phyloP scores from a whole-genome alignment of 768 basidiomycete genomes.

The Hericium alpestre region DNA sequence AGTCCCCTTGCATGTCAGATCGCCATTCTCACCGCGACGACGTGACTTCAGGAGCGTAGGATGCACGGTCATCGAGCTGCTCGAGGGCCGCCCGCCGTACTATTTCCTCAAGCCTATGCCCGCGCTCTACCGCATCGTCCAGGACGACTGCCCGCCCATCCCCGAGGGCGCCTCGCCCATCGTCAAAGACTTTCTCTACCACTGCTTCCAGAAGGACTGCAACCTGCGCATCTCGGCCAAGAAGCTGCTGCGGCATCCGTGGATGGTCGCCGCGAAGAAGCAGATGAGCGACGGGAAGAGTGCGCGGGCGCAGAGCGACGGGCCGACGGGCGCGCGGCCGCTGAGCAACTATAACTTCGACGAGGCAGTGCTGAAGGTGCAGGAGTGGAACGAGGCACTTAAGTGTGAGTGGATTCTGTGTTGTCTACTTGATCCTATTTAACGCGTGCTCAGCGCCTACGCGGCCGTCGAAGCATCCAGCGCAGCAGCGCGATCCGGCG shows the following conservation, averaged over 20 bases:
- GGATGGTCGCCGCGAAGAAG: slow-evolving; percentile 84
- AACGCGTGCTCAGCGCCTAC: slow-evolving; percentile 47
- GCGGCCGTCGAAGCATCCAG: slow-evolving; percentile 58
- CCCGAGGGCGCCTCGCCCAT: slow-evolving; percentile 92
- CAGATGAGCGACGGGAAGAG: slow-evolving; percentile 42
- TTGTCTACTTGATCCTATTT: slow-evolving; percentile 3
- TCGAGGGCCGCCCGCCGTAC: slow-evolving; percentile 89
- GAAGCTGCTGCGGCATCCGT: slow-evolving; percentile 86
- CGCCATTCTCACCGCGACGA: neutral
- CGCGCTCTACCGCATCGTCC: slow-evolving; percentile 94
- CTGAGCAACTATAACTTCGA: slow-evolving; percentile 82
- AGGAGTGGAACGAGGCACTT: slow-evolving; percentile 97
- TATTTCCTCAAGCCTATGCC: slow-evolving; percentile 97
- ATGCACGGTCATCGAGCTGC: slow-evolving; percentile 92
- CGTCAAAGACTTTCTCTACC: slow-evolving; percentile 92
- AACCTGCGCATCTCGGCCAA: slow-evolving; percentile 91
- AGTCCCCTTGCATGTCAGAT: neutral
- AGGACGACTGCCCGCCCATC: slow-evolving; percentile 94
- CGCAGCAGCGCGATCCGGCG: slow-evolving; percentile 15
- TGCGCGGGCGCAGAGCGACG: slow-evolving; percentile 24
- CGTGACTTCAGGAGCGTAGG: slow-evolving; percentile 60
- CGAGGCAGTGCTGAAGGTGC: slow-evolving; percentile 88
- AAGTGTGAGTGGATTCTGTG: slow-evolving; percentile 47
- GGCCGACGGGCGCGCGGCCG: slow-evolving; percentile 31
- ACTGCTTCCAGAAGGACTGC: slow-evolving; percentile 97